Base-by-base conservation (phyloP, 1,284 basidiomycete species). In the Ustilago nuda region DNA sequence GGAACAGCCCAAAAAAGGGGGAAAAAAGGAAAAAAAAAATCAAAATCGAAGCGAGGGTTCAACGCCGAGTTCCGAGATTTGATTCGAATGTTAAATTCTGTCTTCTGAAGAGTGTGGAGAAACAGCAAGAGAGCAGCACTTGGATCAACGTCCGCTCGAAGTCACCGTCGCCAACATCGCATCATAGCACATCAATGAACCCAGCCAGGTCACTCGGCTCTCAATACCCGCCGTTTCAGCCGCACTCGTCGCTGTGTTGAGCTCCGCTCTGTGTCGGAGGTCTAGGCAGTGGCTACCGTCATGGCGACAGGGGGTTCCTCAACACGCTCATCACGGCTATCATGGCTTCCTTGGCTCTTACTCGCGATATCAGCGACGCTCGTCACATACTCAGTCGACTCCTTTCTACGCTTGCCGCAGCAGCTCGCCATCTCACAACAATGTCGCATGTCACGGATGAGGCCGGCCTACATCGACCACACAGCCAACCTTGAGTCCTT, bases 371-470 rank as follows among this genome's bases (percentile, higher is more conserved):
- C 64, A 3, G 13, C 66, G 41, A 51, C 57, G 11, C 54, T 71
- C 39, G 56, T 62, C 55, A 32, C 51, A 11, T 68, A 75, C 51
- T 67, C 64, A 15, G 50, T 80, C 17, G 43, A 61, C 27, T 76
- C 80, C 1, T 84, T 83, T 41, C 11, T 64, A 7, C 32, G 53
- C 4, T 68, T 84, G 2, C 73, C 81, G 17, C 41, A 58, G 13
- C 67, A 67, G 43, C 78, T 85, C 4, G 60, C 54, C 9, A 57
- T 81, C 32, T 56, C 62, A n/a, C 78, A 80, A 43, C 72, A 79
- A 89, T 99, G 96, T 87, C 91, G 93, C 61, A 99, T 99, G 96
- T 94, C 94, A 68, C 95, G 91, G 89, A 99, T 99, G 97, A 93
- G 90, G 5, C 96, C 95, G 0, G 92, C 92, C 6, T 99, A 98